Evolutionary conservation across 2,329 filamentous ascomycete species (phyloP).

Genomic region (Aspergillus uvarum): DNA sequence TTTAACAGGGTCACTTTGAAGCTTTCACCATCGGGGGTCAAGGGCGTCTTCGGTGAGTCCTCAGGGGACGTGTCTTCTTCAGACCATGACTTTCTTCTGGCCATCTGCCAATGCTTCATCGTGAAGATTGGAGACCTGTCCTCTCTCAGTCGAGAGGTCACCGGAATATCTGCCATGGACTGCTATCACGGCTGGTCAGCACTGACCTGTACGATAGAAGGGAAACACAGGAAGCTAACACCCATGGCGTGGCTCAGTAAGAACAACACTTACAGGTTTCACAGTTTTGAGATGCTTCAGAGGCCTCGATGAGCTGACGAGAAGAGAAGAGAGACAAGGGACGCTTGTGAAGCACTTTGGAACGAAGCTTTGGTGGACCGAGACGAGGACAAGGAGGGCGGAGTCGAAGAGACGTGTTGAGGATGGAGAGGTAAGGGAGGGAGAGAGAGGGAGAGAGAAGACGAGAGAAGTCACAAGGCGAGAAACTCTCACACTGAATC

Average conservation of each 20-base stretch:
- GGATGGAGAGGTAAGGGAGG: neutral
- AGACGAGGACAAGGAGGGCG: neutral
- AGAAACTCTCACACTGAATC: neutral
- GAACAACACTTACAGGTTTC: neutral
- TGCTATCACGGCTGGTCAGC: neutral
- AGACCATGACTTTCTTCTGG: neutral
- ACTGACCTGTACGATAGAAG: neutral
- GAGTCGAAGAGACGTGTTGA: neutral
- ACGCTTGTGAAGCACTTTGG: neutral
- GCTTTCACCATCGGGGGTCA: neutral
- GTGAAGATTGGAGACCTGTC: neutral
- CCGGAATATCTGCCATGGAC: neutral
- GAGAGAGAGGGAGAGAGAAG: neutral
- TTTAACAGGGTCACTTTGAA: neutral
- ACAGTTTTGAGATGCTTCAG: neutral
- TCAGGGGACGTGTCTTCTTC: neutral
- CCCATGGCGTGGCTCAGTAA: neutral
- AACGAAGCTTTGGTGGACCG: neutral
- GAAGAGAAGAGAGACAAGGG: neutral
- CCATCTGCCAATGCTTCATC: neutral
- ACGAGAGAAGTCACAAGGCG: too few species aligned
- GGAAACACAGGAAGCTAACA: neutral
- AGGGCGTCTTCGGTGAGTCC: neutral
- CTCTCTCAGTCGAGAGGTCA: neutral
- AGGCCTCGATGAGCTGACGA: neutral